Conservation (phyloP, 2,329 filamentous ascomycete species). For the Fusarium annulatum region DNA sequence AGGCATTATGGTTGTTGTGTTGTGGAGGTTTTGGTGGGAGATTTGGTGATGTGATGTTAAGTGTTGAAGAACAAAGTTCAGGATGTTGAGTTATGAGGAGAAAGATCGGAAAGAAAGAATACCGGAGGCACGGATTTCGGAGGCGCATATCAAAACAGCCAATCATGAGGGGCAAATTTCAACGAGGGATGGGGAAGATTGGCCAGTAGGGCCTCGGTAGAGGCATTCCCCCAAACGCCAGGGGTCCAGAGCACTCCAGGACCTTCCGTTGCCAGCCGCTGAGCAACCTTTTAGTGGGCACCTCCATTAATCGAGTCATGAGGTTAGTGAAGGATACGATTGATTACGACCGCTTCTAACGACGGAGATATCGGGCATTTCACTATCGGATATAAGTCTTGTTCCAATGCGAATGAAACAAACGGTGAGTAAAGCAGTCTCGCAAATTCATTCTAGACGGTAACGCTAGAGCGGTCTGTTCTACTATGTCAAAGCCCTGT, state of each 20-base stretch:
- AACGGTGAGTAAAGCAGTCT: constrained; percentile 26
- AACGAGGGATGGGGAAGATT: constrained; percentile 24
- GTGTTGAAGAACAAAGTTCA: constrained; percentile 8
- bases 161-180: constrained; percentile 47
- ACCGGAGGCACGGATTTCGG: constrained; percentile 40
- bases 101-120: constrained; percentile 46
- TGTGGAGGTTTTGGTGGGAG: constrained; percentile 16
- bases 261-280: constrained; percentile 38
- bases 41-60: constrained; percentile 5
- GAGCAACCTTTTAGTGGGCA: constrained; percentile 24
- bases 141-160: constrained; percentile 31
- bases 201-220: constrained; percentile 45
- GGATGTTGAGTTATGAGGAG: constrained; percentile 29
- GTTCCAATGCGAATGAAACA: neutral
- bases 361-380: constrained; percentile 20
- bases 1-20: constrained; percentile 66
- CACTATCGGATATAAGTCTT: neutral
- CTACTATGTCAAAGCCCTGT: constrained; percentile 21
- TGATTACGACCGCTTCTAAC: constrained; percentile 7
- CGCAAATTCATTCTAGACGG: constrained; percentile 21
- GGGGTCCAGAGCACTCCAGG: constrained; percentile 30
- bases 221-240: constrained; percentile 21
- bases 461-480: constrained; percentile 25
- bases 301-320: constrained; percentile 12
- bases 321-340: constrained; percentile 3